Percentiles rank a stretch among this genome's conserved stretches.
Conservation (phyloP, 148 eudicot species). For the Rhododendron griersonianum region DNA sequence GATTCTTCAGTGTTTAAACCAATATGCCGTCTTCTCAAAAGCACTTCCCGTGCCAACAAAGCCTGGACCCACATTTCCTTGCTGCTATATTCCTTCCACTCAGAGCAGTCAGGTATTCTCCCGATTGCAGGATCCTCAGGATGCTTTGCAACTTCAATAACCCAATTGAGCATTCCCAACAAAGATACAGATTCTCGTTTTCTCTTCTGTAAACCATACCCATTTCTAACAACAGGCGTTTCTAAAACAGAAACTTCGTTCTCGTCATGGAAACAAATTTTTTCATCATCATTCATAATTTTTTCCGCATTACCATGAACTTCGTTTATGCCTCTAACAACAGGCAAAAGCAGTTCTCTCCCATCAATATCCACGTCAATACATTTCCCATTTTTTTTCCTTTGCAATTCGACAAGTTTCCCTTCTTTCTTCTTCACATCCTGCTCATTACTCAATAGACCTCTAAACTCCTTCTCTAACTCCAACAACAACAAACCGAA, state of each 20-base stretch:
- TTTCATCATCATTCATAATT: slow-evolving; percentile 25
- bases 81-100: slow-evolving; percentile 29
- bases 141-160: slow-evolving; percentile 46
- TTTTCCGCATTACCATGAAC: slow-evolving; percentile 11
- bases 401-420: slow-evolving; percentile 1
- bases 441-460: slow-evolving; percentile 10
- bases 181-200: slow-evolving; percentile 36
- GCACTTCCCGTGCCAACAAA: slow-evolving; percentile 54
- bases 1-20: slow-evolving; percentile 26
- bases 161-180: slow-evolving; percentile 60
- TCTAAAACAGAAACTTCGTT: slow-evolving; percentile 9
- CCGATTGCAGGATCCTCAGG: slow-evolving; percentile 43
- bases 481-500: slow-evolving; percentile 50
- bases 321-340: slow-evolving; percentile 1
- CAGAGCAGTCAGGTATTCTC: slow-evolving; percentile 26
- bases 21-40: slow-evolving; percentile 27
- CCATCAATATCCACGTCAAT: slow-evolving; percentile 18
- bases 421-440: slow-evolving; percentile 17
- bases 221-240: slow-evolving; percentile 13
- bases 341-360: neutral
- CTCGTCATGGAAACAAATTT: slow-evolving; percentile 4
- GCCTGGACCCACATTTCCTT: slow-evolving; percentile 37
- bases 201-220: slow-evolving; percentile 47
- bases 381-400: slow-evolving; percentile 20
- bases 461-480: slow-evolving; percentile 43